Percentiles rank a stretch among this genome's conserved stretches.
These are phyloP conservation scores for Fusarium nelsonii DNA, from an alignment of 2,329 filamentous ascomycete species.

Conservation along the genomic window DNA sequence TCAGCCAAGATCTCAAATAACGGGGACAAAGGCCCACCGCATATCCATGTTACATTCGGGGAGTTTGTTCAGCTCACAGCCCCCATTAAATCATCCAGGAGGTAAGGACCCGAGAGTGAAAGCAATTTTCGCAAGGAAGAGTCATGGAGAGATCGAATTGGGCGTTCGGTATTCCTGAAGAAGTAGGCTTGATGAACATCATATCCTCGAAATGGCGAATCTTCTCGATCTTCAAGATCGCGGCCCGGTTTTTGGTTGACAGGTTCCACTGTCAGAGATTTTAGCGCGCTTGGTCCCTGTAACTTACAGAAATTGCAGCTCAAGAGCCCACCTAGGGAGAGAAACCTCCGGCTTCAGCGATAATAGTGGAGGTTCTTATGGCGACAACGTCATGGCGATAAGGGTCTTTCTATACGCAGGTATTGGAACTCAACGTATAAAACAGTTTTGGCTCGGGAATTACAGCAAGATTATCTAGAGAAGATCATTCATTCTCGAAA, in stretches of 20 bases:
- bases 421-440: constrained; percentile 1
- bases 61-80: background rate
- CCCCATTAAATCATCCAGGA: background rate
- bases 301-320: background rate
- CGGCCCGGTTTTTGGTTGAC: constrained; percentile 4
- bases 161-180: background rate
- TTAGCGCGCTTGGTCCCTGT: background rate
- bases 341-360: constrained; percentile 26
- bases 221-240: constrained; percentile 4
- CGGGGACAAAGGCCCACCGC: background rate
- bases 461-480: background rate
- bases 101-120: background rate
- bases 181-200: constrained; percentile 2
- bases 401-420: background rate
- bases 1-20: background rate
- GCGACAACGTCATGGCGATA: constrained; percentile 24
- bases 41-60: background rate
- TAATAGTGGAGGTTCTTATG: constrained; percentile 10
- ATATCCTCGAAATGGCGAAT: background rate
- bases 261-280: constrained; percentile 15
- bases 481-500: background rate
- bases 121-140: background rate
- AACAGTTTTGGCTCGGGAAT: background rate
- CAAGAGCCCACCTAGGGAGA: constrained; percentile 12
- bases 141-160: background rate